Percentiles rank a stretch among this genome's conserved stretches.
Evolutionary conservation across 345 rosid genomes (phyloP).

Genomic region (Trapa incisa): DNA sequence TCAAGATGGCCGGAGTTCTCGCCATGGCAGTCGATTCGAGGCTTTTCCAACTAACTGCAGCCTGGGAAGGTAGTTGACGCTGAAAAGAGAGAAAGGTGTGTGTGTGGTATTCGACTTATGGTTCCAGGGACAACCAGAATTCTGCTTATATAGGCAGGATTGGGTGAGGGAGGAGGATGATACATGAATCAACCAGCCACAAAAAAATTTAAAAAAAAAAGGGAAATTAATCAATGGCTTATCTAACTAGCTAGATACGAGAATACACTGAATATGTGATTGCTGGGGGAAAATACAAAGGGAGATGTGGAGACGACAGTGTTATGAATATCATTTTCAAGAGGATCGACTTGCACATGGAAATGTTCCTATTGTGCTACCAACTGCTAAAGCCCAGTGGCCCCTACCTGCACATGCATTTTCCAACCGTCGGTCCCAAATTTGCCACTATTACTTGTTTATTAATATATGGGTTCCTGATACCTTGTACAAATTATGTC

Average conservation of each 20-base stretch:
- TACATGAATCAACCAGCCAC: too few relatives aligned
- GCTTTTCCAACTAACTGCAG: background rate
- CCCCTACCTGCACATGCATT: constrained; percentile 36
- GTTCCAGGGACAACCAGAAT: too few relatives aligned
- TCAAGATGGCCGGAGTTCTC: constrained; percentile 12
- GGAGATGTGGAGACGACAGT: background rate
- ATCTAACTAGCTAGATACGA: too few relatives aligned
- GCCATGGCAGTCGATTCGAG: constrained; percentile 21
- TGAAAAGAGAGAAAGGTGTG: constrained; percentile 12
- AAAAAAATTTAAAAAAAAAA: too few relatives aligned
- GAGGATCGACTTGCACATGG: constrained; percentile 56
- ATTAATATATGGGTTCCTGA: too few relatives aligned
- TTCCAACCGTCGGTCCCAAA: constrained; percentile 5
- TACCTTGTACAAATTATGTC: too few relatives aligned
- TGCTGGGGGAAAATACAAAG: background rate
- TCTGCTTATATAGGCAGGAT: background rate
- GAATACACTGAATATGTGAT: too few relatives aligned
- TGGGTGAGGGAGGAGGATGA: background rate
- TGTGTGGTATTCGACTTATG: background rate
- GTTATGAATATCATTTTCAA: constrained; percentile 13
- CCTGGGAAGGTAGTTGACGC: background rate
- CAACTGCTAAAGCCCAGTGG: constrained; percentile 20
- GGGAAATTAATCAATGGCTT: too few relatives aligned
- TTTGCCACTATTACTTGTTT: too few relatives aligned
- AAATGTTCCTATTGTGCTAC: constrained; percentile 29